phyloP scores from a whole-genome alignment of 2,329 filamentous ascomycete genomes.

The Fusarium anthophilum region DNA sequence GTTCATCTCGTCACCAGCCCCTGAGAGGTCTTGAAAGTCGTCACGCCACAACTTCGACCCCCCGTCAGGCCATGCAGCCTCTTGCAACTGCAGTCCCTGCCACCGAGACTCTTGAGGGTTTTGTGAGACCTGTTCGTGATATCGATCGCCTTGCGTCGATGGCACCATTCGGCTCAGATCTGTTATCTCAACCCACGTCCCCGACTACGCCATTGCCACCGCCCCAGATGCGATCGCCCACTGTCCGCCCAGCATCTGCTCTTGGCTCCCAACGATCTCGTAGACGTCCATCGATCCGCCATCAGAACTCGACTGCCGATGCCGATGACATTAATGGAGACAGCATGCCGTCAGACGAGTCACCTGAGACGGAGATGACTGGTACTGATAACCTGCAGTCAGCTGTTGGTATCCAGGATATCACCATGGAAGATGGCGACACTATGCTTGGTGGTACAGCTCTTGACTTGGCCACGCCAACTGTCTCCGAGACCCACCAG shows the following conservation, averaged over 20 bases:
- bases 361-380: conserved; percentile 79
- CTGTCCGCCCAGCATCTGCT: conserved; percentile 62
- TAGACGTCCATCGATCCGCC: conserved; percentile 84
- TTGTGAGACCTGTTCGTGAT: conserved; percentile 83
- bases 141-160: conserved; percentile 86
- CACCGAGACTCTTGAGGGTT: conserved; percentile 75
- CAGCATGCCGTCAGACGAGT: conserved; percentile 81
- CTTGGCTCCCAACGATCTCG: conserved; percentile 65
- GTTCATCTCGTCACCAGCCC: conserved; percentile 57
- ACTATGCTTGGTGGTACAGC: conserved; percentile 79
- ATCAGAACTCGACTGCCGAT: conserved; percentile 90
- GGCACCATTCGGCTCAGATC: conserved; percentile 74
- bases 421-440: conserved; percentile 80
- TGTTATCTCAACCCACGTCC: conserved; percentile 90
- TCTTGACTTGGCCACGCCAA: conserved; percentile 79
- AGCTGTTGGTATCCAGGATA: conserved; percentile 86
- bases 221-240: conserved; percentile 65
- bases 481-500: conserved; percentile 80
- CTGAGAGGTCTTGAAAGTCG: conserved; percentile 62
- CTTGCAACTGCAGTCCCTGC: conserved; percentile 72
- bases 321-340: conserved; percentile 88
- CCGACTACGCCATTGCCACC: conserved; percentile 85
- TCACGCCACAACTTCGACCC: conserved; percentile 59
- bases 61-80: conserved; percentile 65
- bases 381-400: conserved; percentile 83